Percentiles rank a stretch among this genome's conserved stretches.
Conservation (phyloP, 352 stramenopile genomes). For the Globisporangium heterothallicum region DNA sequence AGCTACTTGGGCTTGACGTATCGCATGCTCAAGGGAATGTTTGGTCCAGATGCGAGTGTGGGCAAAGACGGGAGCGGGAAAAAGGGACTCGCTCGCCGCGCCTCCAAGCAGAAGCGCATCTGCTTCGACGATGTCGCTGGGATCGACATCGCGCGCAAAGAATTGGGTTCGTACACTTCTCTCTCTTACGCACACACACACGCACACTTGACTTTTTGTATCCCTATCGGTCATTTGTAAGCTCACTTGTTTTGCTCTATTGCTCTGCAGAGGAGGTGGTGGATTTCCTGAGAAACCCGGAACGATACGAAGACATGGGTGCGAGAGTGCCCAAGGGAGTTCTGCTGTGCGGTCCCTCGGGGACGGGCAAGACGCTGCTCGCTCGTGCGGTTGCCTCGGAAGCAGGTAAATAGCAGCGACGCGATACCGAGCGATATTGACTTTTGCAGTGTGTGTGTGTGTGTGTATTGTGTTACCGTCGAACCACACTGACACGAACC, state of each 20-base stretch:
- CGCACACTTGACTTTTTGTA: not conserved
- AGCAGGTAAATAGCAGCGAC: conserved; percentile 22
- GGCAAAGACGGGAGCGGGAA: conserved; percentile 69
- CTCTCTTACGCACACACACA: not conserved
- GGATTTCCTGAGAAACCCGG: conserved; percentile 91
- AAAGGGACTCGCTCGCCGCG: conserved; percentile 25
- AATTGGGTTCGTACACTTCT: conserved; percentile 49
- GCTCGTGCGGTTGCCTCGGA: conserved; percentile 90
- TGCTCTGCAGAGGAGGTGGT: conserved; percentile 83
- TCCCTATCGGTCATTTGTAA: not conserved
- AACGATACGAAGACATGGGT: conserved; percentile 90
- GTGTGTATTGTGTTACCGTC: not conserved
- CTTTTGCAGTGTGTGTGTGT: too few species aligned
- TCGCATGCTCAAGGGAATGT: conserved; percentile 73
- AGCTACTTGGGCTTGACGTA: conserved; percentile 84
- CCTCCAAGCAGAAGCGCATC: conserved; percentile 35
- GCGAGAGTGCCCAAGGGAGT: conserved; percentile 91
- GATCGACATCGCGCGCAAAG: conserved; percentile 91
- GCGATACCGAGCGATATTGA: too few species aligned
- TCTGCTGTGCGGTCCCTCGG: conserved; percentile 91
- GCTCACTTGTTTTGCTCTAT: conserved; percentile 1
- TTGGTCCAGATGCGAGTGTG: conserved; percentile 37
- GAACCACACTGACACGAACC: not conserved
- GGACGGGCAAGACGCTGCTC: conserved; percentile 94
- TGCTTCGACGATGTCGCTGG: conserved; percentile 92